Evolutionary conservation across 257 asterid species (phyloP).

Genomic region (Gentiana straminea): DNA sequence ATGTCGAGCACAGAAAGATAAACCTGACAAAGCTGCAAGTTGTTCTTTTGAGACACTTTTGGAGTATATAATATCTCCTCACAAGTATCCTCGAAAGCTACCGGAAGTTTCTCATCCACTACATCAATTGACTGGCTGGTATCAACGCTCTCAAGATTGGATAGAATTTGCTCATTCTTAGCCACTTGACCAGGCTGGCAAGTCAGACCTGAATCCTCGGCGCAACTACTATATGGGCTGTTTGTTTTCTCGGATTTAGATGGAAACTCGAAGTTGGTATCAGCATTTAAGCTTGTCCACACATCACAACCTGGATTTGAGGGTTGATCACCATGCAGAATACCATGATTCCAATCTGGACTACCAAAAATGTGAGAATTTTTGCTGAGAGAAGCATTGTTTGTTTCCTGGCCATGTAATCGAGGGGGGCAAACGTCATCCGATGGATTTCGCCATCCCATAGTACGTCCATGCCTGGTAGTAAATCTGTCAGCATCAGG

Average conservation of each 20-base stretch:
- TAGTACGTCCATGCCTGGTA: constrained; percentile 57
- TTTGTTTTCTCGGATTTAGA: constrained; percentile 50
- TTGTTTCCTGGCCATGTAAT: constrained; percentile 67
- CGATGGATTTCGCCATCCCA: constrained; percentile 75
- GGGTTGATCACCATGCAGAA: constrained; percentile 28
- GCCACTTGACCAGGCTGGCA: constrained; percentile 36
- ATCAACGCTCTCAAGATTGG: constrained; percentile 40
- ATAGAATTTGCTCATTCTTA: constrained; percentile 33
- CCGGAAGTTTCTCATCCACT: constrained; percentile 30
- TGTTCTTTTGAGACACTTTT: constrained; percentile 35
- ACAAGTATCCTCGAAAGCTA: constrained; percentile 21
- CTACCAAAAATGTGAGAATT: constrained; percentile 78
- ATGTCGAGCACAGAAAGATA: constrained; percentile 81
- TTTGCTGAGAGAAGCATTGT: constrained; percentile 49
- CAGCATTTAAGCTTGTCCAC: constrained; percentile 61
- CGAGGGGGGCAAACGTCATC: constrained; percentile 56
- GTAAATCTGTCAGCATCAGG: constrained; percentile 71
- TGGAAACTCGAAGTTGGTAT: constrained; percentile 45
- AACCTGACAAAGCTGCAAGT: constrained; percentile 23
- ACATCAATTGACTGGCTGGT: constrained; percentile 25
- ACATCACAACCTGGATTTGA: constrained; percentile 54
- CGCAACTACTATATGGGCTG: constrained; percentile 26
- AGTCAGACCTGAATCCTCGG: constrained; percentile 32
- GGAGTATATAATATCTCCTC: constrained; percentile 21
- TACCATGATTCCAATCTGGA: constrained; percentile 73